Percentiles rank a stretch among this genome's conserved stretches.
These are phyloP conservation scores for Musa acuminata DNA, from an alignment of 176 grass and related monocot genomes.

Conservation along the genomic window DNA sequence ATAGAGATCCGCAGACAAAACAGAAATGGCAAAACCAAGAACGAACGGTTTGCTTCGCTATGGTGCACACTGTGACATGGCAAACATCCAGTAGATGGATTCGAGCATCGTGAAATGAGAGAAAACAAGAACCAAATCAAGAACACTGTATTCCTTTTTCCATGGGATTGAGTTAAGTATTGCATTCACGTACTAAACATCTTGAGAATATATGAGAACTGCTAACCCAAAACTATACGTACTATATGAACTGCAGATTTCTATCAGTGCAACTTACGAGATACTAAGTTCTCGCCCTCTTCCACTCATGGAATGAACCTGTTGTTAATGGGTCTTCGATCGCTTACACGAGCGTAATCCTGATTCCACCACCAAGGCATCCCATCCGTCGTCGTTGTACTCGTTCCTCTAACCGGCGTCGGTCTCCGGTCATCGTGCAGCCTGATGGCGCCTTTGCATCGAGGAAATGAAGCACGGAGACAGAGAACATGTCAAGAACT, in stretches of 20 bases:
- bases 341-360: conserved; percentile 37
- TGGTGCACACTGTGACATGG: too few relatives aligned
- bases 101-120: too few relatives aligned
- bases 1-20: too few relatives aligned
- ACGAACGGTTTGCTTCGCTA: too few relatives aligned
- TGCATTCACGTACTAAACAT: too few relatives aligned
- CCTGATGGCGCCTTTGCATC: conserved; percentile 8
- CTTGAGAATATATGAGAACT: too few relatives aligned
- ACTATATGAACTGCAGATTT: background rate
- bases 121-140: too few relatives aligned
- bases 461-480: background rate
- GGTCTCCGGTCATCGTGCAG: conserved; percentile 2
- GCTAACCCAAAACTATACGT: background rate
- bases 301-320: conserved; percentile 20
- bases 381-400: conserved; percentile 2
- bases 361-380: conserved; percentile 41
- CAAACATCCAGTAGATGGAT: too few relatives aligned
- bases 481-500: background rate
- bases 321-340: conserved; percentile 44
- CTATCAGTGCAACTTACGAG: background rate
- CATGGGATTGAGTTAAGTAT: too few relatives aligned
- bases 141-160: too few relatives aligned
- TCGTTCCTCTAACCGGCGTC: background rate
- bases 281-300: background rate
- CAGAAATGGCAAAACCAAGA: too few relatives aligned